Base-by-base conservation (phyloP, 805 yeast genomes). In the Saturnispora halmiae region DNA sequence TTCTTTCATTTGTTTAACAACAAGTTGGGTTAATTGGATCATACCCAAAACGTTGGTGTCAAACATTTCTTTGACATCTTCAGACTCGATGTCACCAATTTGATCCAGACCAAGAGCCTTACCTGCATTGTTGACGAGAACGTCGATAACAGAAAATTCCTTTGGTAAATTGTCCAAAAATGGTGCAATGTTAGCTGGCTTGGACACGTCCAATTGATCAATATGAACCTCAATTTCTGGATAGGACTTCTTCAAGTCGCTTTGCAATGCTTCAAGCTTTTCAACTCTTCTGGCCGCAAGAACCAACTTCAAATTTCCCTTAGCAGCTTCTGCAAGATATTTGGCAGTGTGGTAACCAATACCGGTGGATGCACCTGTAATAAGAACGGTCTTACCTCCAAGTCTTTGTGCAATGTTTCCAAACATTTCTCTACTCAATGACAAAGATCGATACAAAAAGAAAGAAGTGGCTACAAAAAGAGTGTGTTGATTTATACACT, bases 321-420 rank as follows among this genome's bases (percentile, higher is more conserved):
- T 61, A 31, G 73, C 67, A 14, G 76, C 76, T 34, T 67, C 77
- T 32, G 95, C 92, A 50, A 85, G 77, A 58, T 88, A 94, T 35
- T 70, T 61, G 13, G 96, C 97, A 9, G 96, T 87, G 40, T 95
- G 92, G 50, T 76, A 77, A 10, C 97, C 98, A 53, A 90, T 90
- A 42, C 97, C 97, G 13, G 95, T 78, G 20, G 95, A 84, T 6
- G 97, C 97, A 47, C 97, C 97, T n/a, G 97, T 85, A 53, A 90
- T 81, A 31, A 90, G 72, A 25, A 85, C 71, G 15, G 79, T 76
- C 58, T 90, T 88, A 36, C 82, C 82, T 18, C 82, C 77, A 26
- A 90, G 68, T 58, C 96, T 74, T 58, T 79, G 79, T 32, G 88
- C 84, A 40, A 95, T 92, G 46, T 56, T 58, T 25, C 63, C 63